phyloP scores from a whole-genome alignment of 2,329 filamentous ascomycete species.

The Botryotinia narcissicola region DNA sequence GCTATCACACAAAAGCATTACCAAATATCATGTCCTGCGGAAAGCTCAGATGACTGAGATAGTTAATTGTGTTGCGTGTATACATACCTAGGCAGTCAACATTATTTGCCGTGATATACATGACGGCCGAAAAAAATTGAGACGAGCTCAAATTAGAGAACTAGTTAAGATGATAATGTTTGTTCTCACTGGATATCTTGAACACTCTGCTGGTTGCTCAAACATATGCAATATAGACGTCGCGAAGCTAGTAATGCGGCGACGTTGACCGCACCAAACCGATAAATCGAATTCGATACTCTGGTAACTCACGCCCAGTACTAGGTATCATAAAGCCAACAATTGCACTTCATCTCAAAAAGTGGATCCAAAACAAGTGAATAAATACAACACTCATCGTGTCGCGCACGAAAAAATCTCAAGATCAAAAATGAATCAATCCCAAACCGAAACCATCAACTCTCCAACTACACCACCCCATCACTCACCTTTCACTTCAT shows the following conservation, averaged over 20 bases:
- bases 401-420: not conserved
- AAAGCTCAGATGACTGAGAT: not conserved
- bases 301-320: not conserved
- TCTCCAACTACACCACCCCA: not conserved
- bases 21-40: not conserved
- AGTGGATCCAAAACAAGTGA: not conserved
- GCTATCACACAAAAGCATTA: not conserved
- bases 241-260: not conserved
- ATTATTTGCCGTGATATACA: not conserved
- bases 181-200: not conserved
- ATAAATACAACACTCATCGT: not conserved
- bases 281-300: not conserved
- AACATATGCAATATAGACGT: not conserved
- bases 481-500: not conserved
- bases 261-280: not conserved
- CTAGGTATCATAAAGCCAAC: not conserved
- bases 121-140: not conserved
- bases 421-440: not conserved
- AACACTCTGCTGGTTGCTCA: not conserved
- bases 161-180: not conserved
- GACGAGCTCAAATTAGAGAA: not conserved
- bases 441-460: not conserved
- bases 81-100: not conserved
- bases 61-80: not conserved
- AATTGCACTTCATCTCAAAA: not conserved